Evolutionary conservation across 768 basidiomycete species (phyloP).

Genomic region (Wakefieldia striispora): DNA sequence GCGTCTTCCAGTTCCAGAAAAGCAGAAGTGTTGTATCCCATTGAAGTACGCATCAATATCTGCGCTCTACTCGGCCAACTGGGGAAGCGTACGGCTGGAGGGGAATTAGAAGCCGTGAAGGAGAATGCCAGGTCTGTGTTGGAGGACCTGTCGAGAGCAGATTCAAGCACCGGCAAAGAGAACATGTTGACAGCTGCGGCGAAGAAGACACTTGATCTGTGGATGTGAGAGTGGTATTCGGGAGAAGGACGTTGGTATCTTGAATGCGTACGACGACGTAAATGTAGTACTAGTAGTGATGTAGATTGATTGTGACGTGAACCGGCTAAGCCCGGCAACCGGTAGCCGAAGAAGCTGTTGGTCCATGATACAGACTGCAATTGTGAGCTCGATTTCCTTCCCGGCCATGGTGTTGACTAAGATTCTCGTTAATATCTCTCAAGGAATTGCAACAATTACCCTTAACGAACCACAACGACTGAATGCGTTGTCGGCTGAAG

Average conservation of each 20-base stretch:
- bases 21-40: constrained; percentile 46
- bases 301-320: no score
- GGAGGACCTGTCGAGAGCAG: constrained; percentile 43
- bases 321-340: constrained; percentile 5
- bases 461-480: constrained; percentile 57
- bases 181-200: constrained; percentile 38
- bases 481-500: constrained; percentile 59
- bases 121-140: constrained; percentile 49
- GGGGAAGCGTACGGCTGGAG: constrained; percentile 49
- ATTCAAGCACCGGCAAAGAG: constrained; percentile 33
- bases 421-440: constrained; percentile 46
- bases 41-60: constrained; percentile 74
- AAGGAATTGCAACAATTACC: constrained; percentile 67
- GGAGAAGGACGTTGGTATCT: constrained; percentile 1
- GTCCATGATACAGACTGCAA: no score
- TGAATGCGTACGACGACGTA: background rate
- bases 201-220: constrained; percentile 41
- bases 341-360: no score
- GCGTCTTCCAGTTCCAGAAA: constrained; percentile 42
- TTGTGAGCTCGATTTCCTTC: no score
- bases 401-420: constrained; percentile 34
- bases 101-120: constrained; percentile 49
- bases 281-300: constrained; percentile 2
- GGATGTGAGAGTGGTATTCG: constrained; percentile 23
- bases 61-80: constrained; percentile 71